Evolutionary conservation across 2,329 filamentous ascomycete species (phyloP).

Genomic region (Nothophaeocryptopus gaeumannii): DNA sequence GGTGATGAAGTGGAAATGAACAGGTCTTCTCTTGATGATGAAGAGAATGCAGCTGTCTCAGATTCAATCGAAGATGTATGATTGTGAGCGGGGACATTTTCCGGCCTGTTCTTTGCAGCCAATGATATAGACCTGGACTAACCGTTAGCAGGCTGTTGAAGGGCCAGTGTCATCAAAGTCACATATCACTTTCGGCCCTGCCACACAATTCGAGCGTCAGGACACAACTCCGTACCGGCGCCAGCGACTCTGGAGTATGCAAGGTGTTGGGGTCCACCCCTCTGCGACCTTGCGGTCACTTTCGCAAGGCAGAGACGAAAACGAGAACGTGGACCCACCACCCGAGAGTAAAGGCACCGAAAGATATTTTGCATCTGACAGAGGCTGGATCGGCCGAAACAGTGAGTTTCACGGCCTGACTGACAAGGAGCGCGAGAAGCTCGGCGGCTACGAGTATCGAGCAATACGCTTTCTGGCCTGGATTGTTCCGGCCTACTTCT

Average conservation of each 20-base stretch:
- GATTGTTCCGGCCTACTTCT: slow-evolving; percentile 60
- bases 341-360: slow-evolving; percentile 9
- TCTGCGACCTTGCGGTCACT: slow-evolving; percentile 26
- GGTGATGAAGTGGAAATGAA: too few relatives aligned
- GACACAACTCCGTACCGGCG: neutral
- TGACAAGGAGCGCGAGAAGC: slow-evolving; percentile 53
- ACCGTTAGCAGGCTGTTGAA: neutral
- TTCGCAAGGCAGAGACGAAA: neutral
- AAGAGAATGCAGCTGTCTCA: too few relatives aligned
- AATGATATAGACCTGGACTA: too few relatives aligned
- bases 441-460: slow-evolving; percentile 64
- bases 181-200: neutral
- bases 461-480: slow-evolving; percentile 59
- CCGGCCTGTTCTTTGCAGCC: too few relatives aligned
- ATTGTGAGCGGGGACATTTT: too few relatives aligned
- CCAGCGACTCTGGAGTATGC: slow-evolving; percentile 20
- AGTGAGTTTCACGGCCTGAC: slow-evolving; percentile 56
- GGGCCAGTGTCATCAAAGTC: neutral
- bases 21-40: too few relatives aligned
- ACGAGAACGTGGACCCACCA: neutral
- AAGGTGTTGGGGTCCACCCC: slow-evolving; percentile 37
- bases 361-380: slow-evolving; percentile 19
- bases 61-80: too few relatives aligned
- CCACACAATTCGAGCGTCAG: neutral
- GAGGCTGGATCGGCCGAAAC: slow-evolving; percentile 43